These are phyloP conservation scores for Seminavis robusta DNA, from an alignment of 108 stramenopile species.

Conservation along the genomic window DNA sequence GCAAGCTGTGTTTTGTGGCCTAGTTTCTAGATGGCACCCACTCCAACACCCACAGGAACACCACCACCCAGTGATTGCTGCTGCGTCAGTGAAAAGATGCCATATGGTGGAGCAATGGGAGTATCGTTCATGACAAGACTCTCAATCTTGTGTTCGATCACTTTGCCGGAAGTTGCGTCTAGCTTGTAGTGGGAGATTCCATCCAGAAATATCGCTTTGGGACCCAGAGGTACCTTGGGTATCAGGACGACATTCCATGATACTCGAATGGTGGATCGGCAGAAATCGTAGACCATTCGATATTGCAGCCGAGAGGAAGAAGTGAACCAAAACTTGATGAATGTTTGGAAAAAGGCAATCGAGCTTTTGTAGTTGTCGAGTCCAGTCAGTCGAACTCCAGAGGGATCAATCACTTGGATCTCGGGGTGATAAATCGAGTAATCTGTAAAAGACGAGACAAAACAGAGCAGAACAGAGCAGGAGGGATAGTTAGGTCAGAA, in stretches of 20 bases:
- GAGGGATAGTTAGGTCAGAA: background rate
- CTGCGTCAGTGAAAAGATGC: slow-evolving; percentile 35
- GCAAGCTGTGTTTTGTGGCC: too few species aligned
- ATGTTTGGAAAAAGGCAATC: slow-evolving; percentile 47
- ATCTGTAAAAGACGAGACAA: slow-evolving; percentile 28
- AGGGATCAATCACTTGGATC: slow-evolving; percentile 55
- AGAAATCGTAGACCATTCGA: slow-evolving; percentile 81
- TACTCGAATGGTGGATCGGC: slow-evolving; percentile 65
- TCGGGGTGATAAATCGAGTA: slow-evolving; percentile 68
- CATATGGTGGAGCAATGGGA: slow-evolving; percentile 65
- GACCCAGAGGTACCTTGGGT: slow-evolving; percentile 56
- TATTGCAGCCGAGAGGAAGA: slow-evolving; percentile 44
- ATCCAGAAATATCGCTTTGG: slow-evolving; percentile 61
- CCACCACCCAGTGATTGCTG: slow-evolving; percentile 20
- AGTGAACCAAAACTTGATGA: slow-evolving; percentile 58
- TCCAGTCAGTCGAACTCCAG: slow-evolving; percentile 57
- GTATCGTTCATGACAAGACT: slow-evolving; percentile 69
- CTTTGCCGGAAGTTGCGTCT: slow-evolving; percentile 56
- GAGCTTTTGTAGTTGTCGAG: slow-evolving; percentile 63
- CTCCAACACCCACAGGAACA: slow-evolving; percentile 19
- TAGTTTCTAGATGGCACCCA: too few species aligned
- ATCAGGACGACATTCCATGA: slow-evolving; percentile 69
- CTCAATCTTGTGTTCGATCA: slow-evolving; percentile 73
- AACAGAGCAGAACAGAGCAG: background rate
- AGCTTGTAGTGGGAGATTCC: slow-evolving; percentile 73